Evolutionary conservation across 768 basidiomycete species (phyloP).

Genomic region (Tricholoma sp.): DNA sequence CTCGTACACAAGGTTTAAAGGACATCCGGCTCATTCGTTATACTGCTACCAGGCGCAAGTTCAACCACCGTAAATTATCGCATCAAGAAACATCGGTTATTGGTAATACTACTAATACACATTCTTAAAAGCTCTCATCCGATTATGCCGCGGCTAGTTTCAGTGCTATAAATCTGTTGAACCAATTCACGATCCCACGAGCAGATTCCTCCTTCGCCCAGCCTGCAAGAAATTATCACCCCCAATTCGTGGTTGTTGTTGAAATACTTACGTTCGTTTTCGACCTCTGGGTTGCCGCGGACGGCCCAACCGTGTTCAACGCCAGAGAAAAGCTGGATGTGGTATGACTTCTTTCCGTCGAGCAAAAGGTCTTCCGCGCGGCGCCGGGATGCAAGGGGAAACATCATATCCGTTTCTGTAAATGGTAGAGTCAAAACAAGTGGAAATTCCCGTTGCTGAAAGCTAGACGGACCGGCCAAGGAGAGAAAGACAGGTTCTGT

Average conservation of each 20-base stretch:
- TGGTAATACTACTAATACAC: no score
- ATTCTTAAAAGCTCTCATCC: no score
- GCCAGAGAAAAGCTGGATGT: slow-evolving; percentile 54
- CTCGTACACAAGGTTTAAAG: no score
- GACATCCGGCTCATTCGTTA: no score
- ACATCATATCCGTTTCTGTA: neutral
- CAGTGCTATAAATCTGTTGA: neutral
- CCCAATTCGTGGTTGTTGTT: no score
- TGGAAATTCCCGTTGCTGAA: neutral
- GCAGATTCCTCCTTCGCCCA: slow-evolving; percentile 2
- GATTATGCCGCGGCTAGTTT: neutral
- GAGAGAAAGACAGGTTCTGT: slow-evolving; percentile 50
- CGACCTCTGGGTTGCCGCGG: slow-evolving; percentile 38
- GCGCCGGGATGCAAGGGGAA: slow-evolving; percentile 42
- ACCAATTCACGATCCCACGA: neutral
- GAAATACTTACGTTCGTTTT: slow-evolving; percentile 29
- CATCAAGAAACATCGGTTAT: no score
- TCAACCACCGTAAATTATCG: no score
- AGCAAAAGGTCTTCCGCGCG: slow-evolving; percentile 52
- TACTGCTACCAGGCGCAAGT: no score
- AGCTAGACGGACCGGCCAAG: slow-evolving; percentile 40
- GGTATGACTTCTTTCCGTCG: slow-evolving; percentile 45
- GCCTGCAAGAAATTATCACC: neutral
- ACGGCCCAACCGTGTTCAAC: slow-evolving; percentile 45
- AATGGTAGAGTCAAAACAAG: neutral